phyloP scores from a whole-genome alignment of 2,329 filamentous ascomycete genomes.

The Diaporthe nobilis region DNA sequence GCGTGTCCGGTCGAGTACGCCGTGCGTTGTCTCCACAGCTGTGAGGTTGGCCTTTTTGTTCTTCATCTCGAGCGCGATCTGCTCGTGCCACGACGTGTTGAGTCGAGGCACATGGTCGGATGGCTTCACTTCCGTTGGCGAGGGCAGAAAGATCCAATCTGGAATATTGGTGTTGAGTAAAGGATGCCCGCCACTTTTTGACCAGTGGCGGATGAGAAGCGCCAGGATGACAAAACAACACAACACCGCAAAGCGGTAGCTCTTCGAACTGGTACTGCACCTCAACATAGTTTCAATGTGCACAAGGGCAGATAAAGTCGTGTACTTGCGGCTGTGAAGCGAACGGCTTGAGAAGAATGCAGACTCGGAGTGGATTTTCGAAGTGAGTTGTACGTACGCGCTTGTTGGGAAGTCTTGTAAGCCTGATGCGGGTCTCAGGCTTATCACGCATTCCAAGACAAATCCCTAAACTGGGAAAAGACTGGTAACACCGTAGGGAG shows the following conservation, averaged over 20 bases:
- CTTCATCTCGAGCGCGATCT: constrained; percentile 9
- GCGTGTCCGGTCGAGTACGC: constrained; percentile 22
- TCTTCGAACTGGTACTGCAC: neutral
- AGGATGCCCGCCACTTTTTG: neutral
- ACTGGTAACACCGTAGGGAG: neutral
- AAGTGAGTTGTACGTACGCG: neutral
- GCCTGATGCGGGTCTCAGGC: neutral
- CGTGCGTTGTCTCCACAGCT: constrained; percentile 1
- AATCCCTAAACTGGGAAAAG: neutral
- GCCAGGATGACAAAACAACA: neutral
- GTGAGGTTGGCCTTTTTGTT: constrained; percentile 10
- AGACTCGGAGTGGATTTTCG: neutral
- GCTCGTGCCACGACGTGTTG: constrained; percentile 33
- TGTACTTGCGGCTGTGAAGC: neutral
- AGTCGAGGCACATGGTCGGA: neutral
- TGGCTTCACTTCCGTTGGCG: neutral
- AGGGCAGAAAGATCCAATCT: neutral
- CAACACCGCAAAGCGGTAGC: neutral
- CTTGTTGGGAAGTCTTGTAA: neutral
- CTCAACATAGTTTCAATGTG: neutral
- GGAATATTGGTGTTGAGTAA: neutral
- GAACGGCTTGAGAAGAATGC: neutral
- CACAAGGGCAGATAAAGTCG: neutral
- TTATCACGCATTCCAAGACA: neutral
- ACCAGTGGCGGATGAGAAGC: neutral